A percentile compares a stretch with the other conserved stretches of the same genome.
phyloP scores from a whole-genome alignment of 805 yeast species.

The Maudiozyma bulderi region DNA sequence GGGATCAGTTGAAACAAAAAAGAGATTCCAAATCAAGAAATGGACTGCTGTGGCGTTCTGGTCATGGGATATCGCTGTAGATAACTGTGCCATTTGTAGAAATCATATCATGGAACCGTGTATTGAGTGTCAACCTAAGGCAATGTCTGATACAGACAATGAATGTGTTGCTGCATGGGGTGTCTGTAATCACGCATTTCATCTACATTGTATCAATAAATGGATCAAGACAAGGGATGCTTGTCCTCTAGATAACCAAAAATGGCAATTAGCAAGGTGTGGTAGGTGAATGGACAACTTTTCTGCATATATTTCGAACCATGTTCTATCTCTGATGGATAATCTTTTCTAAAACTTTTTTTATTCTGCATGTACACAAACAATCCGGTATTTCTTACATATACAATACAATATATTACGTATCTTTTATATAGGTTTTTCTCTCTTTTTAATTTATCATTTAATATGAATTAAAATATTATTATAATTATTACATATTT shows the following conservation, averaged over 20 bases:
- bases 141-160: conserved; percentile 46
- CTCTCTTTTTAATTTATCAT: too few relatives aligned
- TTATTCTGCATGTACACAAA: neutral
- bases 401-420: neutral
- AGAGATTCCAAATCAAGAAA: conserved; percentile 84
- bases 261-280: conserved; percentile 71
- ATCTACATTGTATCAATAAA: conserved; percentile 88
- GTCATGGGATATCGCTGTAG: conserved; percentile 97
- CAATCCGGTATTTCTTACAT: neutral
- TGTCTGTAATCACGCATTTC: conserved; percentile 95
- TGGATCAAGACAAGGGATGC: conserved; percentile 94
- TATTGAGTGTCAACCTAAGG: conserved; percentile 88
- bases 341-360: neutral
- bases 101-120: conserved; percentile 98
- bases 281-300: conserved; percentile 40
- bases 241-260: conserved; percentile 92
- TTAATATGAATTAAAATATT: neutral
- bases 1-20: conserved; percentile 31
- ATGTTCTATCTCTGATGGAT: neutral
- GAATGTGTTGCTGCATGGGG: conserved; percentile 98
- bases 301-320: neutral
- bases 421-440: neutral
- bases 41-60: conserved; percentile 99
- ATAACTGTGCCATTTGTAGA: conserved; percentile 95
- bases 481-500: neutral